Evolutionary conservation across 306 rosid species (phyloP), one percentile per base, ranked within the genome.

Genomic region (Benincasa hispida): DNA sequence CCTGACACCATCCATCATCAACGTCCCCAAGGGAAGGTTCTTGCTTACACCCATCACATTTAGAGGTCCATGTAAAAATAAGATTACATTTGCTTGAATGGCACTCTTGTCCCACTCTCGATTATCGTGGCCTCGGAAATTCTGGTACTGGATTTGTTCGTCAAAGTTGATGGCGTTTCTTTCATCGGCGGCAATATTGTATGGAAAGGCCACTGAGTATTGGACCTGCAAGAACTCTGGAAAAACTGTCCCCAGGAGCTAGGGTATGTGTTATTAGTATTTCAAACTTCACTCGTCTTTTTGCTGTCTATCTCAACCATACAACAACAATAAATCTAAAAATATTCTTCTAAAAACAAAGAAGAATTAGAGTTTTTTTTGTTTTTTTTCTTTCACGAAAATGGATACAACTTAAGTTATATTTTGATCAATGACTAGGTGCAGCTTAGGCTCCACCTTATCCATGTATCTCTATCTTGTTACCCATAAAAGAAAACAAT

Each of bases 21-120:
- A 74, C 74, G 80, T 86, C 7, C 97, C 94, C 5, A 82, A 85
- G 24, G 97, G 97, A 17, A 86, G 91, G 70, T 91, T 86, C 84
- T 76, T 86, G 77, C 45, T 91, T 0, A 80, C 35, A 8, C 30
- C 73, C 14, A 75, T 27, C 0, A 86, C 53, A 30, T 91, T 91
- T 21, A 42, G 77, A 34, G 97, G 94, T 0, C 91, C 89, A 25
- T 89, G 94, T 78, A 86, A 75, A 60, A 88, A 77, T 12, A 82
- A 78, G 6, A 75, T 75, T 8, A 83, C 79, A 0, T 81, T 88
- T 24, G n/a, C 10, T 85, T 87, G 32, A 73, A 72, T 53, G 96
- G 93, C 24, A 83, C 91, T 34, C 89, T 91, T 48, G 81, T 87
- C 14, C 88, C 93, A 47, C 90, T 21, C 51, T 84, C 0, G 86